Evolutionary conservation across 306 rosid genomes (phyloP).

Genomic region (Abrus precatorius): DNA sequence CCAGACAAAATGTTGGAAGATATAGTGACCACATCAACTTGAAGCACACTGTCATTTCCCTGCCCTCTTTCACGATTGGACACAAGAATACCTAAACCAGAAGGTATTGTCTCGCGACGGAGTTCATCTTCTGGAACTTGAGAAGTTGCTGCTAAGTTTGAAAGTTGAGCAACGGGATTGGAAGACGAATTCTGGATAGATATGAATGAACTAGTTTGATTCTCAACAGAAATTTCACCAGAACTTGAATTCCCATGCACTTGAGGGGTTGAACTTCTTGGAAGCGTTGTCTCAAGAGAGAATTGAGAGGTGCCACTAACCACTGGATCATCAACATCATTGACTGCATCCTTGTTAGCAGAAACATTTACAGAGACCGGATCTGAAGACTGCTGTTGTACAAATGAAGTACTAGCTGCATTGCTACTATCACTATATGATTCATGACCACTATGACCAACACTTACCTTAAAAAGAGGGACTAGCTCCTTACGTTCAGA

Average conservation of each 20-base stretch:
- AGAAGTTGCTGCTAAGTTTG: constrained; percentile 62
- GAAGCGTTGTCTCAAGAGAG: constrained; percentile 54
- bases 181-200: constrained; percentile 53
- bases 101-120: constrained; percentile 62
- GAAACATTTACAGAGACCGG: constrained; percentile 75
- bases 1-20: constrained; percentile 77
- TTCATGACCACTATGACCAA: constrained; percentile 65
- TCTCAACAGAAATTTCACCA: constrained; percentile 58
- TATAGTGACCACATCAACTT: constrained; percentile 82
- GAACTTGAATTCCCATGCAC: constrained; percentile 56
- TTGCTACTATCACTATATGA: constrained; percentile 71
- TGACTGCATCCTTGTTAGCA: constrained; percentile 73
- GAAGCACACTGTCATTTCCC: constrained; percentile 72
- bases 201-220: constrained; percentile 49
- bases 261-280: constrained; percentile 65
- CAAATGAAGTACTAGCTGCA: constrained; percentile 79
- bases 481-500: constrained; percentile 75
- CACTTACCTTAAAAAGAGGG: constrained; percentile 81
- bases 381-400: constrained; percentile 73
- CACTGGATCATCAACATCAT: constrained; percentile 68
- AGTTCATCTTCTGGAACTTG: constrained; percentile 66
- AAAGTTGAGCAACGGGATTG: constrained; percentile 56
- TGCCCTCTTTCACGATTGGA: constrained; percentile 77
- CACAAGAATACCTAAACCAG: constrained; percentile 80
- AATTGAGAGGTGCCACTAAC: constrained; percentile 63